Conservation (phyloP, 345 rosid genomes). For the Populus tremula region DNA sequence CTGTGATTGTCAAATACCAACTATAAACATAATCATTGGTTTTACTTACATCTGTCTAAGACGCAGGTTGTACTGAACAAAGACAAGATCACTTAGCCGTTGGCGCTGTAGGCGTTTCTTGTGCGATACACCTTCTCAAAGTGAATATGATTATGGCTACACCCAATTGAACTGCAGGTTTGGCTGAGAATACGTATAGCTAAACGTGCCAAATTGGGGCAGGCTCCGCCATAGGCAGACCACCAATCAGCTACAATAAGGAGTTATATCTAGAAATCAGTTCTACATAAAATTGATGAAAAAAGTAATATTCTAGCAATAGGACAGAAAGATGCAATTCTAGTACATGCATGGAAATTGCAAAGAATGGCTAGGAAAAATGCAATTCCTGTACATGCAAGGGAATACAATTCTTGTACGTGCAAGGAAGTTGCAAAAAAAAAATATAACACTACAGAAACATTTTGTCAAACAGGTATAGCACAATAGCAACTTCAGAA, state of each 20-base stretch:
- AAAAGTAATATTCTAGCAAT: background rate
- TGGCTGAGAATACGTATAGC: conserved; percentile 80
- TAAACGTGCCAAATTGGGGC: conserved; percentile 80
- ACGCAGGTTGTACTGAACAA: conserved; percentile 79
- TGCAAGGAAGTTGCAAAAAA: background rate
- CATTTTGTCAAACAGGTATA: background rate
- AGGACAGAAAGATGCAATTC: background rate
- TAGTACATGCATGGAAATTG: background rate
- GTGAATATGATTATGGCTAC: conserved; percentile 33
- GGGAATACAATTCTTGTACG: background rate
- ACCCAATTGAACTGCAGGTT: conserved; percentile 61
- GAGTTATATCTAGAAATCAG: conserved; percentile 1
- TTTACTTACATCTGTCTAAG: conserved; percentile 58
- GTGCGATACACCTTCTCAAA: conserved; percentile 49
- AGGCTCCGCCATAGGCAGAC: conserved; percentile 88
- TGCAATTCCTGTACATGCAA: background rate
- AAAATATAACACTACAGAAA: background rate
- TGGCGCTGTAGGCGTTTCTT: conserved; percentile 74
- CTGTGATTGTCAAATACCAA: conserved; percentile 1
- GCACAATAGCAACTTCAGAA: background rate
- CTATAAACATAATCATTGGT: background rate
- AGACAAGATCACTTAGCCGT: conserved; percentile 62
- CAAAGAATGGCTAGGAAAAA: background rate
- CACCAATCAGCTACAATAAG: conserved; percentile 83
- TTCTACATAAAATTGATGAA: background rate